Base-by-base conservation (phyloP, 164 flowering plant genomes). In the Aristolochia fimbriata region DNA sequence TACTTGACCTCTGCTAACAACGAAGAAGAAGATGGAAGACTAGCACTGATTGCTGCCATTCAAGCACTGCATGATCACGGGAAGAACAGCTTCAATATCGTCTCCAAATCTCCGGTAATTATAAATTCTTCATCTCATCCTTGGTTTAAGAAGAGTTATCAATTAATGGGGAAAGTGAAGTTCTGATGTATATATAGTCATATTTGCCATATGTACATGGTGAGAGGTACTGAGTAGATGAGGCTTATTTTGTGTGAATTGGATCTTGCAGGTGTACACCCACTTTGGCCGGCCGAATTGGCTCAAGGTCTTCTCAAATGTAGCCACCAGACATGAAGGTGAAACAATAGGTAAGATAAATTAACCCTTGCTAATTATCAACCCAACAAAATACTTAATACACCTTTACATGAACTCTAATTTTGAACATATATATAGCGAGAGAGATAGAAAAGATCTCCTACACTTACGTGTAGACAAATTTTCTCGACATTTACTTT, bases 251-350 rank as follows among this genome's bases (percentile, higher is more conserved):
- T 31, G 1, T 31, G 17, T 24, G 15, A 57, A 56, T 1, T 15
- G 15, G 58, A 11, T 56, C 21, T 61, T 68, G 21, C 71, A 81
- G 85, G 77, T 76, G n/a, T 69, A 25, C 5, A 77, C 86, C 16
- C 81, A 79, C 66, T 81, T 79, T 71, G 70, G 67, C 24, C 59
- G 83, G 43, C 86, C 86, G 37, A 74, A 79, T 56, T 81, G 86
- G 83, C 24, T 47, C 46, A 64, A n/a, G 51, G 64, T 79, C 51
- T 77, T 78, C 63, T 70, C 78, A 23, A 74, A 69, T 15, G 57
- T 81, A 68, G 76, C 78, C 15, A 23, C 27, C 0, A 69, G 64
- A 41, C 83, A 81, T 49, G 63, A 48, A 66, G 77, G 79, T 63
- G 65, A 65, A 63, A 64, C 37, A 54, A 78, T 81, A 48, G 86